These are phyloP conservation scores for Cordyceps fumosorosea DNA, from an alignment of 2,329 filamentous ascomycete species.

Conservation along the genomic window DNA sequence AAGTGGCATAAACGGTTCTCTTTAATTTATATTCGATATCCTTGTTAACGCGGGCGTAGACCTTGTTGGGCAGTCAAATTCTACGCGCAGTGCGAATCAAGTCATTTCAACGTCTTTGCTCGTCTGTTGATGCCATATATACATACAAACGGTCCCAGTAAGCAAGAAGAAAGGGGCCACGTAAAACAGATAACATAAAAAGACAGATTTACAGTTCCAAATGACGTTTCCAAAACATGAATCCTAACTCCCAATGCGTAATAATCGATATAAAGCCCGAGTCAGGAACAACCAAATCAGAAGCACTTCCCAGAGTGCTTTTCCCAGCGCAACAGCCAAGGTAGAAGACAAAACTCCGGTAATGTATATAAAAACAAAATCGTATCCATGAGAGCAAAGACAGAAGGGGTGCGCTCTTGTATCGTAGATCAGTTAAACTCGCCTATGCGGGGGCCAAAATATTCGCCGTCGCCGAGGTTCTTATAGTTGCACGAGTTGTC, in stretches of 20 bases:
- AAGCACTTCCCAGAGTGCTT: not conserved
- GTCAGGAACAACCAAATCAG: not conserved
- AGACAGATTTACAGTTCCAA: not conserved
- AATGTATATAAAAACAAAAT: slow-evolving; percentile 3
- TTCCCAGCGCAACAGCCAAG: not conserved
- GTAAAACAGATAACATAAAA: not conserved
- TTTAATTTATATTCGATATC: not conserved
- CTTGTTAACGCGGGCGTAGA: no score
- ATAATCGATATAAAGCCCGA: not conserved
- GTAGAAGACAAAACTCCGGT: not conserved
- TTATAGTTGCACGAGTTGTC: slow-evolving; percentile 32
- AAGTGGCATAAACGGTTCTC: not conserved
- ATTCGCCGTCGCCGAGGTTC: slow-evolving; percentile 28
- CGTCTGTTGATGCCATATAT: not conserved
- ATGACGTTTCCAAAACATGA: not conserved
- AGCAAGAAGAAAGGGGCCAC: not conserved
- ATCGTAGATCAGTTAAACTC: slow-evolving; percentile 26
- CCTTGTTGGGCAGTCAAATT: no score
- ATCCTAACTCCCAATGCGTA: not conserved
- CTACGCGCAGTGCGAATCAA: no score
- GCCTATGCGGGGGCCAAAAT: slow-evolving; percentile 34
- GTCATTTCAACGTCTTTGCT: not conserved
- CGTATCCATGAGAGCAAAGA: slow-evolving; percentile 5
- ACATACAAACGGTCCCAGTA: not conserved
- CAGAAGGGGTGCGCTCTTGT: slow-evolving; percentile 14